These are phyloP conservation scores for Protomyces pachydermus DNA, from an alignment of 1,139 yeast genomes.

Conservation along the genomic window DNA sequence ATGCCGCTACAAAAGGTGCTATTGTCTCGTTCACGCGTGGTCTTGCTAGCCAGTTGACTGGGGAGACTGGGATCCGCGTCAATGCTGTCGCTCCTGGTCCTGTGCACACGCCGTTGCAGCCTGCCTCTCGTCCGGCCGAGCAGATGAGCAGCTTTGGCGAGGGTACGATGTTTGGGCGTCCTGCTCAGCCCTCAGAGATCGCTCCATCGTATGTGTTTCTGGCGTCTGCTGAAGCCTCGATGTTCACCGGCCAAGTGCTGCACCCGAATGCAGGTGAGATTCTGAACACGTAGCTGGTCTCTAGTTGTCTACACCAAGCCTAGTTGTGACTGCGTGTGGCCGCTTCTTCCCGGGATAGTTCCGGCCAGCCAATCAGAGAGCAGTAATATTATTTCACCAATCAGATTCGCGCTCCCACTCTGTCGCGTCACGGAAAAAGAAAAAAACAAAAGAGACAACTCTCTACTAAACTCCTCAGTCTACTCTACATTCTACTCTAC, in stretches of 20 bases:
- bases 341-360: too few relatives aligned
- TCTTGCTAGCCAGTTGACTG: conserved; percentile 57
- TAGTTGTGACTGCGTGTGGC: too few relatives aligned
- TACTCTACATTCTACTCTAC: background rate
- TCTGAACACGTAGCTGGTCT: background rate
- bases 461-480: background rate
- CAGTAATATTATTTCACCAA: background rate
- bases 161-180: conserved; percentile 18
- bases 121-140: conserved; percentile 25
- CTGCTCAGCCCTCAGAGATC: conserved; percentile 29
- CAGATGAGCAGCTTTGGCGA: conserved; percentile 24
- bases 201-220: conserved; percentile 28
- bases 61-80: conserved; percentile 48
- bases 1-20: conserved; percentile 28
- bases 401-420: background rate
- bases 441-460: background rate
- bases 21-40: conserved; percentile 49
- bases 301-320: background rate
- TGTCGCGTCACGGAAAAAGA: background rate
- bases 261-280: conserved; percentile 1
- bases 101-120: conserved; percentile 51
- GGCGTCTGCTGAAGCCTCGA: conserved; percentile 25
- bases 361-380: too few relatives aligned
- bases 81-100: conserved; percentile 71
- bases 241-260: conserved; percentile 16